Evolutionary conservation across 75 land plant genomes (phyloP), one percentile per base, ranked within the genome.

Genomic region (Ceratopteris richardii): DNA sequence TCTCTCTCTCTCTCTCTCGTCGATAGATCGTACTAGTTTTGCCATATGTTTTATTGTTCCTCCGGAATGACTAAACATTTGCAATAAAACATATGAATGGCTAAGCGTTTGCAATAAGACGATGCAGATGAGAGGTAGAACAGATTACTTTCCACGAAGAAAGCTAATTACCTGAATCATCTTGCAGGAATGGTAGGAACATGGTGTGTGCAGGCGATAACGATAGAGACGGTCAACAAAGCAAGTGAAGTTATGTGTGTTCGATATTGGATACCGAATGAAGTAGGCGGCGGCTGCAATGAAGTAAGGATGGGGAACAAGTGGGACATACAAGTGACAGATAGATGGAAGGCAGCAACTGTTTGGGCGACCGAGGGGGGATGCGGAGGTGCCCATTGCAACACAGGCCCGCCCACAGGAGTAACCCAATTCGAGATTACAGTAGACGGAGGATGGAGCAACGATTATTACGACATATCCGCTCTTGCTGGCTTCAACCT

Each of bases 401-500:
- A 52, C 25, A 52, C 54, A 4, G 54, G 54, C 12, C 54, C 54
- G 12, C 29, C 54, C 29, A 23, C 54, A 2, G 54, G 54, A 13
- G 43, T n/a, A 13, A 64, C 66, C 2, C 48, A 55, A 0, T 54
- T 56, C 12, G 66, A 64, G 29, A 33, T 40, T 29, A 44, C 47
- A 0, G 37, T 64, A 4, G 57, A 27, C 29, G 59, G 44, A 4
- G 56, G 3, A 22, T 20, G 27, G 31, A 56, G 40, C 47, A 21
- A 25, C 17, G 59, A 64, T 16, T 64, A 55, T 12, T 64, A 64
- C 28, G 66, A 64, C 44, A 28, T 64, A 17, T 64, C 66, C 28
- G 27, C 43, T 1, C 48, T 64, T n/a, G 66, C 56, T 26, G 66
- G 66, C 18, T 64, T 64, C 66, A 64, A 64, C 14, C 29, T 64